Evolutionary conservation across 2,329 filamentous ascomycete genomes (phyloP), one percentile per base, ranked within the genome.

Genomic region (Colletotrichum sansevieriae): DNA sequence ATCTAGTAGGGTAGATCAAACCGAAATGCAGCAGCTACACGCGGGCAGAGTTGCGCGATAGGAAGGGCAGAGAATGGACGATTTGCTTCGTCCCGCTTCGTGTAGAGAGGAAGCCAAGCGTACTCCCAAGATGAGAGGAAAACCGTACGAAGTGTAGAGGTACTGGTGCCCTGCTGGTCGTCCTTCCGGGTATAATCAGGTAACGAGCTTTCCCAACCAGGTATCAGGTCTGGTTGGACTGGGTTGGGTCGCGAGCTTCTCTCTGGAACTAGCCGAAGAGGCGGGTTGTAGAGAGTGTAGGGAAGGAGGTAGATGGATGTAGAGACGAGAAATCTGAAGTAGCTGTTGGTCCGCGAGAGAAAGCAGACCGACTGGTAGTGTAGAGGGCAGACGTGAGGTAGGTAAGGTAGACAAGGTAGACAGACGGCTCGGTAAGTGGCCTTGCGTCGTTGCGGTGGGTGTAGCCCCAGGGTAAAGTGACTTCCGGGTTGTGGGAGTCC

Each of bases 391-490:
- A 51, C 22, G 13, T 33, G 25, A 29, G 29, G 47, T 52, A 29
- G 29, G 47, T 52, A 29, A 35, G n/a, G 13, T 33, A 60, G 35
- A 49, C 33, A 41, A 64, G 49, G 63, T 52, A 62, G 62, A 47
- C 33, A 25, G 54, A 20, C 20, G 54, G 46, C 6, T 20, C 35
- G 37, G 51, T 37, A 25, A 25, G 55, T 41, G 55, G 65, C 61
- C 60, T 56, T 64, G 60, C 54, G 61, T 65, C 43, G 55, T 29
- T 33, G 61, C 29, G 65, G 54, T 39, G 65, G 62, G 62, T 68
- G 41, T 62, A 68, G 65, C 41, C 44, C 39, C 29, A 39, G 18
- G 47, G 33, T 35, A 51, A 54, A 62, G 55, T 58, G 47, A 62
- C 25, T 25, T 43, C 15, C 29, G 2, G 29, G 29, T 8, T 29